A percentile compares a stretch with the other conserved stretches of the same genome.
phyloP scores from a whole-genome alignment of 208 protist genomes.

The Kentomonas sorsogonicus region DNA sequence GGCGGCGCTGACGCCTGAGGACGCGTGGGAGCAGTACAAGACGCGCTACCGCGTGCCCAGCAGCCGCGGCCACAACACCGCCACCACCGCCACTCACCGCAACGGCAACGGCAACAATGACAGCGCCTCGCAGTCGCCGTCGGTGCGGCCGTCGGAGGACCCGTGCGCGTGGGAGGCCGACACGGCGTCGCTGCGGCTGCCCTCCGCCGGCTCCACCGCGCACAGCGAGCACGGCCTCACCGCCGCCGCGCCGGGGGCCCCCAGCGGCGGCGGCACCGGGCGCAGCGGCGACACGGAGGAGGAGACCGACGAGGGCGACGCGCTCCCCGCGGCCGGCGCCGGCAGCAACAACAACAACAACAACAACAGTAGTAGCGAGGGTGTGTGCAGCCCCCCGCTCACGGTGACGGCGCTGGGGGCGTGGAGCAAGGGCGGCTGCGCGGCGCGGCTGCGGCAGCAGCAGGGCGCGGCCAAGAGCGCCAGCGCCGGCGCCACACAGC shows the following conservation, averaged over 20 bases:
- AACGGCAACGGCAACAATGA: too few species aligned
- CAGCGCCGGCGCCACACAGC: neutral
- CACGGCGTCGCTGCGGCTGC: neutral
- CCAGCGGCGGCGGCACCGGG: neutral
- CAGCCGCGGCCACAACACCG: neutral
- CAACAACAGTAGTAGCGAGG: too few species aligned
- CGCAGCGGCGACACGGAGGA: constrained; percentile 11
- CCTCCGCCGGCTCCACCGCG: too few species aligned
- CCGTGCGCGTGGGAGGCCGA: neutral
- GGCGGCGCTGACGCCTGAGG: constrained; percentile 16
- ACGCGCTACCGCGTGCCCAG: constrained; percentile 28
- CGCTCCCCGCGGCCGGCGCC: neutral
- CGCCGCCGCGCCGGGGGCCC: neutral
- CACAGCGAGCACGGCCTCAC: neutral
- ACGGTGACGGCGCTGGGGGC: constrained; percentile 38
- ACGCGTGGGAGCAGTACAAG: constrained; percentile 69
- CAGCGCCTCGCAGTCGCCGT: neutral
- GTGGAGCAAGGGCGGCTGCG: constrained; percentile 56
- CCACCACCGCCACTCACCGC: neutral
- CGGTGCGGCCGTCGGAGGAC: neutral
- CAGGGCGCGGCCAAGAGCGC: constrained; percentile 64
- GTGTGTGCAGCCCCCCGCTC: constrained; percentile 43
- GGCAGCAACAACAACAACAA: constrained; percentile 30
- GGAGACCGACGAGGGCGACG: neutral
- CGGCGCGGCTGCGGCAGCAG: constrained; percentile 61